A percentile compares a stretch with the other conserved stretches of the same genome.
Evolutionary conservation across 495 filamentous ascomycete genomes (phyloP).

Genomic region (Ascobolus immersus): DNA sequence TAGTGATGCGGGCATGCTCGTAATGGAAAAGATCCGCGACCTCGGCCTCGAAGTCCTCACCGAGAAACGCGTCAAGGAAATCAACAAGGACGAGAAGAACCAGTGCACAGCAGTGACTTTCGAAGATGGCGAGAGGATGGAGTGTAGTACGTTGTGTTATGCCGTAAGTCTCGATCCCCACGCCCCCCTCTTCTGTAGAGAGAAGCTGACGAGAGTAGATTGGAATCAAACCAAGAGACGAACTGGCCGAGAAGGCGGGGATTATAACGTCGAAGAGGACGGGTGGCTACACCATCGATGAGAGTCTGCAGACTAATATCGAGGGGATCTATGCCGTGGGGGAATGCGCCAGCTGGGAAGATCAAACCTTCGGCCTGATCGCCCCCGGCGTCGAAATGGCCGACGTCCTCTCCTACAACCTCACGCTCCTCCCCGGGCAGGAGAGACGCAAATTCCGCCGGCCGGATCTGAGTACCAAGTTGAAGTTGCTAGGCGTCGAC

Average conservation of each 20-base stretch:
- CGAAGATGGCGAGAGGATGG: slow-evolving; percentile 61
- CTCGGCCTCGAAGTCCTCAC: slow-evolving; percentile 69
- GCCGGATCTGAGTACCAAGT: slow-evolving; percentile 78
- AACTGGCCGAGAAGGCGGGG: slow-evolving; percentile 41
- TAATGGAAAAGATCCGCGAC: slow-evolving; percentile 55
- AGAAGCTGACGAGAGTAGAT: slow-evolving; percentile 23
- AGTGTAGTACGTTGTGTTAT: slow-evolving; percentile 72
- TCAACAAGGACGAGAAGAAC: slow-evolving; percentile 41
- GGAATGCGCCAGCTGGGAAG: slow-evolving; percentile 87
- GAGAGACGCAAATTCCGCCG: slow-evolving; percentile 45
- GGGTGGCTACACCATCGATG: not conserved
- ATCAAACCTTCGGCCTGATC: slow-evolving; percentile 79
- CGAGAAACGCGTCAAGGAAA: slow-evolving; percentile 47
- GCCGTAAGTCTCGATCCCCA: slow-evolving; percentile 27
- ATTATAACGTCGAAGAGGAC: slow-evolving; percentile 20
- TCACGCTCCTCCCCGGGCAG: slow-evolving; percentile 58
- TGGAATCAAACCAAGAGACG: slow-evolving; percentile 64
- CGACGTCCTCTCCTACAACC: slow-evolving; percentile 80
- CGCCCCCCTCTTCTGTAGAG: not conserved
- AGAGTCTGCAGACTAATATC: slow-evolving; percentile 42
- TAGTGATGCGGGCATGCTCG: slow-evolving; percentile 55
- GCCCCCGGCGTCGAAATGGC: slow-evolving; percentile 93
- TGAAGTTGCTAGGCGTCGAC: slow-evolving; percentile 82
- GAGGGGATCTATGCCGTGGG: slow-evolving; percentile 72
- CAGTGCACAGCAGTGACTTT: slow-evolving; percentile 52